Conservation (phyloP, 1,139 yeast genomes). For the Yamadazyma songkhlaensis region DNA sequence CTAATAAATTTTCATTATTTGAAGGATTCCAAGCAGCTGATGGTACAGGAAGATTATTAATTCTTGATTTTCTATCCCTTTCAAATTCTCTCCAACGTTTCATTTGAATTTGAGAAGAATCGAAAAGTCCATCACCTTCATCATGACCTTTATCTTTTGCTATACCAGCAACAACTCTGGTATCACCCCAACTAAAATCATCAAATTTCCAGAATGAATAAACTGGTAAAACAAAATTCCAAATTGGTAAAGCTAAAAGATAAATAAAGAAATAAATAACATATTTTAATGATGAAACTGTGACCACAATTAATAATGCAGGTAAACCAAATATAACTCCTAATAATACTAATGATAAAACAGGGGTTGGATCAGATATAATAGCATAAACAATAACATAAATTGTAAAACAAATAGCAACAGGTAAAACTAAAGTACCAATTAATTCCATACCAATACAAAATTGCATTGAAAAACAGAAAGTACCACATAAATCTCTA, state of each 20-base stretch:
- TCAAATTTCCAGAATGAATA: conserved; percentile 97
- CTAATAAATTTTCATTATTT: conserved; percentile 24
- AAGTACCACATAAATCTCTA: conserved; percentile 92
- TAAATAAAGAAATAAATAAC: conserved; percentile 81
- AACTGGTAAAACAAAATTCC: conserved; percentile 90
- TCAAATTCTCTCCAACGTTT: conserved; percentile 95
- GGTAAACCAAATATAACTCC: conserved; percentile 88
- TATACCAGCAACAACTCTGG: conserved; percentile 63
- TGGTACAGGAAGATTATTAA: conserved; percentile 29
- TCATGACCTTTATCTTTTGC: conserved; percentile 76
- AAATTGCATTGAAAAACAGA: conserved; percentile 97
- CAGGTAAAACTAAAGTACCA: conserved; percentile 90
- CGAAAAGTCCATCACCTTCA: conserved; percentile 75
- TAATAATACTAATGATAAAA: conserved; percentile 73
- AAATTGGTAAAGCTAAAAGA: conserved; percentile 79
- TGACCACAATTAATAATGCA: conserved; percentile 80
- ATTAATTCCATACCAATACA: conserved; percentile 82
- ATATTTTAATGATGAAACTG: conserved; percentile 77
- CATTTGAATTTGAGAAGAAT: conserved; percentile 83
- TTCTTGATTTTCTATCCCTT: conserved; percentile 49
- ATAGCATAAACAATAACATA: conserved; percentile 79
- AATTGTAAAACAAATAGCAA: conserved; percentile 83
- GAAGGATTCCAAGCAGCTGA: conserved; percentile 52
- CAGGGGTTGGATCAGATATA: conserved; percentile 79
- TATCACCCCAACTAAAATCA: conserved; percentile 98